Percentiles rank a stretch among this genome's conserved stretches.
These are phyloP conservation scores for Globisporangium nagaii DNA, from an alignment of 352 stramenopile genomes.

Conservation along the genomic window DNA sequence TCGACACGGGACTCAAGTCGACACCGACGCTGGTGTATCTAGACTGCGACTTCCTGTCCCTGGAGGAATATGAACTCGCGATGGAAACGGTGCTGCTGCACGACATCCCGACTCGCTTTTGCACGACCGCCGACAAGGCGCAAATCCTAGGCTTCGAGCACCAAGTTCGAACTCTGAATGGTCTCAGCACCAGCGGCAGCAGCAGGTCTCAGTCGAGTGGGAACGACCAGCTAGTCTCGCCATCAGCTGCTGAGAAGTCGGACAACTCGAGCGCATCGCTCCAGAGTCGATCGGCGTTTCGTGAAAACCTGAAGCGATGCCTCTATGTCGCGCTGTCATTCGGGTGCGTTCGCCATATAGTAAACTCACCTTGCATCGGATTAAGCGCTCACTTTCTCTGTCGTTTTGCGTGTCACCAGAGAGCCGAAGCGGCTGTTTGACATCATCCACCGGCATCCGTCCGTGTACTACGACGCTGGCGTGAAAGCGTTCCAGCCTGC, in stretches of 20 bases:
- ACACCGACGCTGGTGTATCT: slow-evolving; percentile 48
- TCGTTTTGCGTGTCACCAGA: slow-evolving; percentile 11
- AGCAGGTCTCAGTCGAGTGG: neutral
- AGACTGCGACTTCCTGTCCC: slow-evolving; percentile 44
- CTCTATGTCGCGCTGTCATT: slow-evolving; percentile 54
- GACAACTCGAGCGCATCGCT: neutral
- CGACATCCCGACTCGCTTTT: slow-evolving; percentile 37
- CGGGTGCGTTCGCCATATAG: slow-evolving; percentile 19
- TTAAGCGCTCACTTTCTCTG: neutral
- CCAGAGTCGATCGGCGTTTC: slow-evolving; percentile 28
- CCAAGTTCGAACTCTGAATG: slow-evolving; percentile 6
- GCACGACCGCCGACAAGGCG: slow-evolving; percentile 43
- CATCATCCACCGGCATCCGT: slow-evolving; percentile 28
- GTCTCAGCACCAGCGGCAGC: neutral
- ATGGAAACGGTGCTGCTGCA: slow-evolving; percentile 36
- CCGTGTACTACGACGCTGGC: slow-evolving; percentile 39
- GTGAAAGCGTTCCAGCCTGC: slow-evolving; percentile 30
- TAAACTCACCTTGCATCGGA: neutral
- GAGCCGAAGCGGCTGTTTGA: slow-evolving; percentile 25
- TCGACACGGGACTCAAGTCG: slow-evolving; percentile 42
- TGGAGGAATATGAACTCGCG: slow-evolving; percentile 26
- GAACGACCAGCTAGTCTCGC: neutral
- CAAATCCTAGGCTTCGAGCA: slow-evolving; percentile 42
- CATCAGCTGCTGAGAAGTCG: too few relatives aligned
- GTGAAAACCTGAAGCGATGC: slow-evolving; percentile 45